Conservation (phyloP, 2,329 filamentous ascomycete genomes). For the Clonostachys byssicola region DNA sequence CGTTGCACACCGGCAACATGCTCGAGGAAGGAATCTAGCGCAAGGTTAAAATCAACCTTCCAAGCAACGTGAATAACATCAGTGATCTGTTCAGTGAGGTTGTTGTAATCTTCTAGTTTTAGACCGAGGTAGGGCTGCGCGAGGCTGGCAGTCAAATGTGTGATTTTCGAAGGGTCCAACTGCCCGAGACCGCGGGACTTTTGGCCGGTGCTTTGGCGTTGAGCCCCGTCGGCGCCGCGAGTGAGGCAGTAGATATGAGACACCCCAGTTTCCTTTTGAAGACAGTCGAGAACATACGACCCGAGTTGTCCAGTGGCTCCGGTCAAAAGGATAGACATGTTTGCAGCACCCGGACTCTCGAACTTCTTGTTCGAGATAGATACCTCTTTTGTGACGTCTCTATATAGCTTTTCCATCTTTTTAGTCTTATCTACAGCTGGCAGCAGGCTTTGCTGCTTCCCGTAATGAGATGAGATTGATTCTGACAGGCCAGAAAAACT, state of each 20-base stretch:
- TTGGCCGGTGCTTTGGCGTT: not conserved
- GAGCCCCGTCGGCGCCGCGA: slow-evolving; percentile 6
- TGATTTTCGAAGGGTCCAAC: slow-evolving; percentile 2
- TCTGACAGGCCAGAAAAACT: slow-evolving; percentile 16
- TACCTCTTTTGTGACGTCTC: not conserved
- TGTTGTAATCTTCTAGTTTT: slow-evolving; percentile 1
- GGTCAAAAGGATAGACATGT: slow-evolving; percentile 62
- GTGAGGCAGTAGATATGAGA: slow-evolving; percentile 16
- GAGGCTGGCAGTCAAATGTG: slow-evolving; percentile 2
- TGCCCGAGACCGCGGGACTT: not conserved
- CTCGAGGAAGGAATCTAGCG: slow-evolving; percentile 16
- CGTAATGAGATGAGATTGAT: slow-evolving; percentile 7
- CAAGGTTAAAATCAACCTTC: slow-evolving; percentile 5
- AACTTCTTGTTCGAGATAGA: slow-evolving; percentile 4
- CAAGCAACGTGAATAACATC: slow-evolving; percentile 7
- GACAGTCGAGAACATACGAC: slow-evolving; percentile 57
- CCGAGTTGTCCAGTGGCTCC: slow-evolving; percentile 88
- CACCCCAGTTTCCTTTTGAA: slow-evolving; percentile 7
- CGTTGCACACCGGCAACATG: slow-evolving; percentile 45
- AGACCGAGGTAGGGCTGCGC: slow-evolving; percentile 2
- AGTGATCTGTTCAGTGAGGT: slow-evolving; percentile 1
- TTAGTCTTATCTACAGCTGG: not conserved
- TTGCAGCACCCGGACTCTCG: slow-evolving; percentile 13
- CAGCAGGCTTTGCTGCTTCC: not conserved
- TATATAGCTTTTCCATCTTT: slow-evolving; percentile 6